Evolutionary conservation across 2,329 filamentous ascomycete genomes (phyloP), one percentile per base, ranked within the genome.

Genomic region (Cyanodermella asteris): DNA sequence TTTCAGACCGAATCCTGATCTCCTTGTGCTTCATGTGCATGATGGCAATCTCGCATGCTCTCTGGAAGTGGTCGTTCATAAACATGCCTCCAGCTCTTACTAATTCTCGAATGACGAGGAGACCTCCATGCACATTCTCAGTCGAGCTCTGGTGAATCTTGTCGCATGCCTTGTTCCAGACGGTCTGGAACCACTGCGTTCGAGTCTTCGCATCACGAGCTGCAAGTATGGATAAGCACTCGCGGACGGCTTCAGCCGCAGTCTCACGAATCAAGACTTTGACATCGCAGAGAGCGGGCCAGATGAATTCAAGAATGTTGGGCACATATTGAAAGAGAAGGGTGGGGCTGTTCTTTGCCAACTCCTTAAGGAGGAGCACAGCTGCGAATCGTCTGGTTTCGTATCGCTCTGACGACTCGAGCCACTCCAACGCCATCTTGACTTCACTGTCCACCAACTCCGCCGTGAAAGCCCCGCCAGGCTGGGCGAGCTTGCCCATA

Each of bases 11-110:
- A 36, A 94, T 87, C 18, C 81, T 74, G 4, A 69, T 56, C 38
- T 97, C 90, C 27, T 78, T 69, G 38, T 94, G 80, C 38, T 97
- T 87, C 47, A 91, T 91, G 46, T 91, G 77, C 32, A 76, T 74
- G 35, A 84, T 71, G 18, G 93, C 77, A 34, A 87, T 82, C 33
- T 97, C 87, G 45, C 84, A 94, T 7, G 80, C 73, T 38, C 91
- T 78, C 30, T 73, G 68, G 47, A 94, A 97, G 43, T 82, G 70
- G 19, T 82, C 77, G 40, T 91, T 81, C 87, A 97, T 94, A 49
- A 91, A 97, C 84, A 97, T 97, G 38, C 81, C 82, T 26, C 87
- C 87, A 45, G 91, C 84, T 34, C 87, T 68, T 11, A 97, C 66
- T 23, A 97, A 63, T 50, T 94, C 84, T 46, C 84, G 90, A 39